phyloP scores from a whole-genome alignment of 2,329 filamentous ascomycete genomes.

The Trichoderma sp. region DNA sequence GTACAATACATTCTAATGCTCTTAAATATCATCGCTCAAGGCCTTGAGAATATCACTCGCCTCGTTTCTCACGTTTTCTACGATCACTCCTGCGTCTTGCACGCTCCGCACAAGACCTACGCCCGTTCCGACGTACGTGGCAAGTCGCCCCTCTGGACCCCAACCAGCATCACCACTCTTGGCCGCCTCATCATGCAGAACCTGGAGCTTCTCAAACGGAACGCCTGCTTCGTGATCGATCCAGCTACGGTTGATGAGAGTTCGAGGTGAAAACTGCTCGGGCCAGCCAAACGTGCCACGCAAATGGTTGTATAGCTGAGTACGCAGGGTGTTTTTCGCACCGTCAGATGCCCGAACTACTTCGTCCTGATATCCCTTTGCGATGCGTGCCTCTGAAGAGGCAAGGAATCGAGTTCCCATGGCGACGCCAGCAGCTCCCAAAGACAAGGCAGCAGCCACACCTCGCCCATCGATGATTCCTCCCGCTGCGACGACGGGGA shows the following conservation, averaged over 20 bases:
- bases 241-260: conserved; percentile 40
- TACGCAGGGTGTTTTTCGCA: conserved; percentile 40
- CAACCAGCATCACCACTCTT: conserved; percentile 44
- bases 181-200: conserved; percentile 40
- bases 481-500: conserved; percentile 51
- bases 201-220: conserved; percentile 46
- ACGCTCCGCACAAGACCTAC: conserved; percentile 45
- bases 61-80: conserved; percentile 33
- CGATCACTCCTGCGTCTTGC: conserved; percentile 39
- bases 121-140: conserved; percentile 49
- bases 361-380: conserved; percentile 42
- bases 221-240: conserved; percentile 36
- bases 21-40: conserved; percentile 9
- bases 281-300: conserved; percentile 46
- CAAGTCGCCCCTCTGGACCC: conserved; percentile 47
- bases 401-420: conserved; percentile 66
- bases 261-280: conserved; percentile 39
- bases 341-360: conserved; percentile 42
- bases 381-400: conserved; percentile 39
- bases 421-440: conserved; percentile 54
- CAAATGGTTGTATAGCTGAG: conserved; percentile 45
- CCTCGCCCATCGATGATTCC: conserved; percentile 54
- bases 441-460: conserved; percentile 46
- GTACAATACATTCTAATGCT: neutral
- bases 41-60: conserved; percentile 23